Evolutionary conservation across 192 early-diverging fungal species (phyloP), one percentile per base, ranked within the genome.

Genomic region (Linderina pennispora): DNA sequence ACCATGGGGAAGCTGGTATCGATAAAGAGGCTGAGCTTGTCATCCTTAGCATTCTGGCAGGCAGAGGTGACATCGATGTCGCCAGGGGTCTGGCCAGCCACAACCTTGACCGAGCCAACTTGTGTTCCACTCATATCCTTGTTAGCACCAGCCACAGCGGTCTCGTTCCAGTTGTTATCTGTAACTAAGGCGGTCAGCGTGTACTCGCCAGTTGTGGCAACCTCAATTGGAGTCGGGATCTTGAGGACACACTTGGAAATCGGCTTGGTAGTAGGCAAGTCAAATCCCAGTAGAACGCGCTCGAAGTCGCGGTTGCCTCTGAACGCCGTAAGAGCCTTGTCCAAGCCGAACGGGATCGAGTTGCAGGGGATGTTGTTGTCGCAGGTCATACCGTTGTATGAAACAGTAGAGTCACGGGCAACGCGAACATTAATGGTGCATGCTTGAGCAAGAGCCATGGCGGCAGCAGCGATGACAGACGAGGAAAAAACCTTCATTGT

Each of bases 271-370:
- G 48, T 28, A 1, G 60, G 67, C 44, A 71, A 41, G 37, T 71
- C 67, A 34, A 71, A 71, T n/a, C 67, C 61, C 13, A 71, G 31
- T 0, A 71, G 60, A 2, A 71, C 25, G 34, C 67, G 67, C 33
- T 33, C 36, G 45, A 55, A 71, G 47, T 71, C 67, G 25, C 67
- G 67, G 53, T 71, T 71, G 40, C 67, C 67, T 11, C 47, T 40
- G 56, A 64, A 71, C n/a, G 61, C 23, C 15, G 40, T 21, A 1
- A 71, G 20, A 31, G 44, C 59, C 34, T 19, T 31, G 2, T 71
- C 38, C 25, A 41, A 28, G 5, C 62, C 62, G 2, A 34, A 37
- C 5, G 62, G 49, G 38, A 65, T 52, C 1, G 62, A 51, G 0
- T 43, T 24, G 55, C 62, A 65, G 7, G 48, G 49, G 4, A 57